Conservation (phyloP, 2,329 filamentous ascomycete genomes). For the Parafenestella ontariensis region DNA sequence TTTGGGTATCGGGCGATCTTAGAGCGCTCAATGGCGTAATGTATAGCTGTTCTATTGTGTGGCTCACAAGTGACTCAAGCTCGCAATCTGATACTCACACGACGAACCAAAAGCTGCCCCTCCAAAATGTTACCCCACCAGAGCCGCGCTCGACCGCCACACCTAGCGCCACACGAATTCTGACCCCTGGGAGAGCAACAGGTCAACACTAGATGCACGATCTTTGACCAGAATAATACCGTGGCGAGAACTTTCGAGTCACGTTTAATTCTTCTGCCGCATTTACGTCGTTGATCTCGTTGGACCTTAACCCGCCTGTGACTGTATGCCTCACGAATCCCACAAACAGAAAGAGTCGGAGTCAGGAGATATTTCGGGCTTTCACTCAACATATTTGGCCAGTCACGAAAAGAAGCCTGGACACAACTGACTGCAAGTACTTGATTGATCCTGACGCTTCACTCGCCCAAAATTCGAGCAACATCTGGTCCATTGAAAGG, state of each 20-base stretch:
- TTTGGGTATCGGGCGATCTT: neutral
- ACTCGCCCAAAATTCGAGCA: too few relatives aligned
- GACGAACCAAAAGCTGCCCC: constrained; percentile 28
- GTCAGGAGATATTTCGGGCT: too few relatives aligned
- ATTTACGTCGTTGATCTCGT: neutral
- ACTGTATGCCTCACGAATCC: too few relatives aligned
- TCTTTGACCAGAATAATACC: too few relatives aligned
- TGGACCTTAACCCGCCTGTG: neutral
- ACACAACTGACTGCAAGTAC: neutral
- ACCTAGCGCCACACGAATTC: constrained; percentile 12
- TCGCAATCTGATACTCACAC: constrained; percentile 15
- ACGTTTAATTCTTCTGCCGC: too few relatives aligned
- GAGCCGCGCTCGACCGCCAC: constrained; percentile 7
- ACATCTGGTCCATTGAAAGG: too few relatives aligned
- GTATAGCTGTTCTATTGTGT: constrained; percentile 5
- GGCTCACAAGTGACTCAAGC: constrained; percentile 31
- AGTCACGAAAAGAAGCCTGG: too few relatives aligned
- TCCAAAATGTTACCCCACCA: constrained; percentile 28
- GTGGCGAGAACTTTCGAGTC: too few relatives aligned
- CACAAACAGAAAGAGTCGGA: too few relatives aligned
- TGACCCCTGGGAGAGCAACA: neutral
- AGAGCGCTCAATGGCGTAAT: neutral
- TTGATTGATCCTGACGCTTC: neutral
- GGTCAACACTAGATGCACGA: too few relatives aligned
- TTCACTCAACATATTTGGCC: too few relatives aligned